Conservation (phyloP, 163 green algal species). For the Scenedesmus sp. region DNA sequence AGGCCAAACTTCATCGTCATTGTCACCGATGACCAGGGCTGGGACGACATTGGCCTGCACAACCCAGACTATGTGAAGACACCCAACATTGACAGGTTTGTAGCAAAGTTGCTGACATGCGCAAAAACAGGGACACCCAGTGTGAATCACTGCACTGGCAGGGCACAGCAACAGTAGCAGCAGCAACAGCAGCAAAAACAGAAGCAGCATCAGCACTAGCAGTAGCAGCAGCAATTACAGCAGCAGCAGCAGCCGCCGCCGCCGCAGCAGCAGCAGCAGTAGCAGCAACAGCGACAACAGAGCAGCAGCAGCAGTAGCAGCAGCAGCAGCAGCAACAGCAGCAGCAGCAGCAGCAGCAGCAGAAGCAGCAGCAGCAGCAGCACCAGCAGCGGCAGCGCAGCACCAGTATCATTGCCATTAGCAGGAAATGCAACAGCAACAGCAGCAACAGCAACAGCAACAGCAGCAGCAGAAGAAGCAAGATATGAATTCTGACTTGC, state of each 20-base stretch:
- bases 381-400: neutral
- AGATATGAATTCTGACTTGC: no score
- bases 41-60: slow-evolving; percentile 20
- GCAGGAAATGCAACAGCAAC: neutral
- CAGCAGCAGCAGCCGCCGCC: no score
- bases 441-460: neutral
- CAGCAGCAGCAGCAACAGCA: neutral
- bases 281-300: no score
- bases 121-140: no score
- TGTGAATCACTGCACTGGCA: no score
- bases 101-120: neutral
- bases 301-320: no score
- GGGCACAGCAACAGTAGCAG: no score
- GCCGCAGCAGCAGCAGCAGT: no score
- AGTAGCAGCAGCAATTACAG: no score
- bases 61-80: neutral
- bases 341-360: neutral
- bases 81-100: neutral
- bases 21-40: slow-evolving; percentile 14
- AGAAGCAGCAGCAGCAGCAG: neutral
- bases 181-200: no score
- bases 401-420: neutral
- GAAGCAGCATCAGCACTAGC: no score
- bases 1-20: slow-evolving; percentile 34
- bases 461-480: neutral